phyloP scores from a whole-genome alignment of 2,329 filamentous ascomycete species.

The Penicillium aurantiogriseum region DNA sequence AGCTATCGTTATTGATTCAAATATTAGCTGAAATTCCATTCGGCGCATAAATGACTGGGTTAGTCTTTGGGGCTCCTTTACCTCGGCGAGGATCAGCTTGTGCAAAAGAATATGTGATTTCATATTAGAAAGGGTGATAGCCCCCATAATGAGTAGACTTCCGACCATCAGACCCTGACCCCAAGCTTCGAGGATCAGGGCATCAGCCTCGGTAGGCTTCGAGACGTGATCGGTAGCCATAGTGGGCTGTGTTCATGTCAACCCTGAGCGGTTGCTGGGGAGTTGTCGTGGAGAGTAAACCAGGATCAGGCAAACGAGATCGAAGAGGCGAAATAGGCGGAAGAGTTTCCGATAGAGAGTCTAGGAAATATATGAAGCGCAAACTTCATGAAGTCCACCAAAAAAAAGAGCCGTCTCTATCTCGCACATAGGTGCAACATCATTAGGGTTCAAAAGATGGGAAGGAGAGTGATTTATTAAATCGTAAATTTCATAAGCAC shows the following conservation, averaged over 20 bases:
- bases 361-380: not conserved
- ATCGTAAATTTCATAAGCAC: not conserved
- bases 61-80: slow-evolving; percentile 14
- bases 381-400: not conserved
- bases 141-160: slow-evolving; percentile 49
- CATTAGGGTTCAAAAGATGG: not conserved
- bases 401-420: slow-evolving; percentile 6
- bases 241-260: slow-evolving; percentile 11
- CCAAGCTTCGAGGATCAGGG: slow-evolving; percentile 48
- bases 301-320: not conserved
- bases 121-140: slow-evolving; percentile 53
- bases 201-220: slow-evolving; percentile 31
- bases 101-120: slow-evolving; percentile 48
- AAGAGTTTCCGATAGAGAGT: not conserved
- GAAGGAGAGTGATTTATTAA: not conserved
- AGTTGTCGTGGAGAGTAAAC: not conserved
- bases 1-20: slow-evolving; percentile 38
- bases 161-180: slow-evolving; percentile 52
- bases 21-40: not conserved
- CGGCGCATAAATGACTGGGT: not conserved
- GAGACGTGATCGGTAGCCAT: slow-evolving; percentile 14
- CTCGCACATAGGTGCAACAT: not conserved
- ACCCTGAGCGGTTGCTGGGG: not conserved
- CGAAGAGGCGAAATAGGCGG: not conserved
- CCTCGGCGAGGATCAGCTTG: slow-evolving; percentile 52